Percentiles rank a stretch among this genome's conserved stretches.
Evolutionary conservation across 148 eudicot species (phyloP).

Genomic region (Cornus suecica): DNA sequence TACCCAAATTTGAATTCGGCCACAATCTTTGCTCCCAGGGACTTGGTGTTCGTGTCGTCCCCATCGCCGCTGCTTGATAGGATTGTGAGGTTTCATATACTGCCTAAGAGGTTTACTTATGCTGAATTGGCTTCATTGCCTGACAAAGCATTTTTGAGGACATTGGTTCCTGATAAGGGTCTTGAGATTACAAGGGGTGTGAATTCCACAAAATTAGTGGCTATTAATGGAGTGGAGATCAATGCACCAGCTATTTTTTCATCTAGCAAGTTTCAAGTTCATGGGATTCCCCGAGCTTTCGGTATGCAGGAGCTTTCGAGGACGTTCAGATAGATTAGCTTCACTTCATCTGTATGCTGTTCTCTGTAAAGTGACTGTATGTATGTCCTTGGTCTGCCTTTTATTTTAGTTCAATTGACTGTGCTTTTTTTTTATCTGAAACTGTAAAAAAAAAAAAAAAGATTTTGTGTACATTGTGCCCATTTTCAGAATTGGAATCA

Average conservation of each 20-base stretch:
- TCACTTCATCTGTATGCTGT: background rate
- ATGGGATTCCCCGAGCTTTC: conserved; percentile 57
- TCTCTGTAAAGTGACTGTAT: background rate
- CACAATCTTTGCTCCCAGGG: conserved; percentile 52
- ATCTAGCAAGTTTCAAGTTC: conserved; percentile 39
- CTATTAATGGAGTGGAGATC: conserved; percentile 48
- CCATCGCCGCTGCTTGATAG: conserved; percentile 38
- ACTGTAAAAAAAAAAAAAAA: background rate
- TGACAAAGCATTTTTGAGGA: conserved; percentile 25
- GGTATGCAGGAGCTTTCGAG: conserved; percentile 25
- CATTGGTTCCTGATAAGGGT: conserved; percentile 33
- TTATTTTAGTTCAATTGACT: background rate
- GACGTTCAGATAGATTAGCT: conserved; percentile 9
- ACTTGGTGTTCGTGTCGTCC: conserved; percentile 34
- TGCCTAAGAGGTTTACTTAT: conserved; percentile 33
- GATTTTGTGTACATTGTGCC: background rate
- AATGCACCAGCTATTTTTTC: conserved; percentile 37
- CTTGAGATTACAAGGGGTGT: conserved; percentile 29
- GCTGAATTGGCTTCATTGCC: conserved; percentile 37
- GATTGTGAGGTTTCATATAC: conserved; percentile 49
- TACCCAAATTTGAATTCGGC: conserved; percentile 31
- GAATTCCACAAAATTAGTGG: conserved; percentile 24
- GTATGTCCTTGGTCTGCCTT: background rate
- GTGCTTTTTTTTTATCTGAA: background rate
- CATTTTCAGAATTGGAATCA: background rate